Evolutionary conservation across 2,329 filamentous ascomycete species (phyloP), one percentile per base, ranked within the genome.

Genomic region (Penicillium sp.): DNA sequence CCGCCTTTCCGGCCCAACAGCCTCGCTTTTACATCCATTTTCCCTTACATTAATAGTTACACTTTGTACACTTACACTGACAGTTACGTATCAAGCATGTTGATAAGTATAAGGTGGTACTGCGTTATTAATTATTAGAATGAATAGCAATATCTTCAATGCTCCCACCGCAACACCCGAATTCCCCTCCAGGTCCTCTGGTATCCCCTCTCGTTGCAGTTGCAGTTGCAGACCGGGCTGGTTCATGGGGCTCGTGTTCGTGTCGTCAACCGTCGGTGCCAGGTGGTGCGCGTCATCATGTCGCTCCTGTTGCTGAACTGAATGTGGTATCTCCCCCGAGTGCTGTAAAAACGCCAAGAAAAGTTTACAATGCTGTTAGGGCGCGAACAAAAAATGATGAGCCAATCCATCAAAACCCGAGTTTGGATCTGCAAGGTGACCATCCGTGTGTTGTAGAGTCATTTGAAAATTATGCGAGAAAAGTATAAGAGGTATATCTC

Each of bases 51-150:
- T n/a, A n/a, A n/a, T n/a, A n/a, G n/a, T n/a, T n/a, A n/a, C n/a
- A n/a, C n/a, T n/a, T n/a, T n/a, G n/a, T n/a, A n/a, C n/a, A n/a
- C n/a, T n/a, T n/a, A n/a, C n/a, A n/a, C n/a, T n/a, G n/a, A n/a
- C n/a, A n/a, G n/a, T n/a, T n/a, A n/a, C n/a, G n/a, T n/a, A n/a
- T n/a, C n/a, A n/a, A n/a, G n/a, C n/a, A 4, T 34, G 32, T 17
- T 4, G 34, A 10, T 21, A 33, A 39, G 18, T 27, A 18, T 45
- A 41, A 21, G 46, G 50, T 33, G 20, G 26, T 52, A 46, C 27
- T 52, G 46, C 56, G 56, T 61, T 61, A 66, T 65, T 63, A 62
- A 60, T 39, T 56, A 64, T 64, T 64, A 61, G 26, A 50, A 18
- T 51, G 51, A 46, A 43, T 59, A 57, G 33, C 36, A 52, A 60